phyloP scores from a whole-genome alignment of 2,329 filamentous ascomycete genomes.

The Fusarium paranaense region DNA sequence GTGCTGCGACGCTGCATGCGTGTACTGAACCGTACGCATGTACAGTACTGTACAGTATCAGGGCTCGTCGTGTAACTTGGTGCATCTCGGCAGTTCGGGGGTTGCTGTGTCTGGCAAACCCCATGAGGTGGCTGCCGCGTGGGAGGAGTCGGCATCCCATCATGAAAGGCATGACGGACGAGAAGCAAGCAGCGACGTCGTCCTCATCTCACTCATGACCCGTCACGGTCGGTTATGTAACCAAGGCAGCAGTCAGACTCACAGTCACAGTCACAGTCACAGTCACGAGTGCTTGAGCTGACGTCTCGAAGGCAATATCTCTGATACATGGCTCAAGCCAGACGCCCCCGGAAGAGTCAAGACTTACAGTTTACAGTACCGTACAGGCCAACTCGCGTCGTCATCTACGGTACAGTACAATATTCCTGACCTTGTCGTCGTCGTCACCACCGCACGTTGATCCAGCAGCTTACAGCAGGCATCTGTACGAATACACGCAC shows the following conservation, averaged over 20 bases:
- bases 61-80: not conserved
- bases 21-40: not conserved
- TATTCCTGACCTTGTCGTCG: slow-evolving; percentile 1
- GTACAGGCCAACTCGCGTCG: not conserved
- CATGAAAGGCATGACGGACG: not conserved
- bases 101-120: not conserved
- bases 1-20: not conserved
- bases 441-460: not conserved
- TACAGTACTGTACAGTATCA: not conserved
- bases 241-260: slow-evolving; percentile 3
- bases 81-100: slow-evolving; percentile 2
- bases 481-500: not conserved
- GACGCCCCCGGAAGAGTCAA: not conserved
- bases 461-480: not conserved
- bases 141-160: not conserved
- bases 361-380: not conserved
- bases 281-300: not conserved
- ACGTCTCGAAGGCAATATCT: slow-evolving; percentile 5
- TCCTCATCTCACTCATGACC: not conserved
- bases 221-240: not conserved
- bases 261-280: not conserved
- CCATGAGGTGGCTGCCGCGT: slow-evolving; percentile 5
- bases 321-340: slow-evolving; percentile 5
- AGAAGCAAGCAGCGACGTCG: not conserved
- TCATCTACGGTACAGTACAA: not conserved